Percentiles rank a stretch among this genome's conserved stretches.
Evolutionary conservation across 208 protist species (phyloP).

Genomic region (Crithidia brevicula): DNA sequence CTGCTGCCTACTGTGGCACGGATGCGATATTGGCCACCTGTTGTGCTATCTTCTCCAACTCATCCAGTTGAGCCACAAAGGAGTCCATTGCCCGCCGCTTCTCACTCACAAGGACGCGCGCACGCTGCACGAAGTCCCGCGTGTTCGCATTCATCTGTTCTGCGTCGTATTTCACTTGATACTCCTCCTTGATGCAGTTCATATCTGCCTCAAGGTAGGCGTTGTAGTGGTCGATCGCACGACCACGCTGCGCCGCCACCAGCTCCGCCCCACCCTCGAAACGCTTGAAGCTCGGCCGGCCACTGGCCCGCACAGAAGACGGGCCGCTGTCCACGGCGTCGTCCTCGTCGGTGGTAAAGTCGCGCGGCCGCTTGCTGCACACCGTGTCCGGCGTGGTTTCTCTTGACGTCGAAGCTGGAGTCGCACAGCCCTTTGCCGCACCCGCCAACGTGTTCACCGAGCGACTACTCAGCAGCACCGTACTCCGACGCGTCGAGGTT

Average conservation of each 20-base stretch:
- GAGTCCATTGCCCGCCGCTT: constrained; percentile 46
- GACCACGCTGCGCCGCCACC: constrained; percentile 30
- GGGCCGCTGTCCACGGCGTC: neutral
- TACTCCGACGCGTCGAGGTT: constrained; percentile 23
- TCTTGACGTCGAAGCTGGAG: constrained; percentile 15
- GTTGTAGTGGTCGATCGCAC: constrained; percentile 45
- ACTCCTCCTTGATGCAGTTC: constrained; percentile 65
- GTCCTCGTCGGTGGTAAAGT: constrained; percentile 2
- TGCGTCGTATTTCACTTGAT: constrained; percentile 63
- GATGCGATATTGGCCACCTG: constrained; percentile 22
- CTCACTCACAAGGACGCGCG: constrained; percentile 25
- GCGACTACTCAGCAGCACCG: constrained; percentile 24
- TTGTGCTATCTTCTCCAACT: constrained; percentile 35
- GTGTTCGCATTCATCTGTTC: constrained; percentile 40
- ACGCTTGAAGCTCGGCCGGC: constrained; percentile 20
- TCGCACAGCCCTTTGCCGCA: neutral
- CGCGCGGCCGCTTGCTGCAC: constrained; percentile 27
- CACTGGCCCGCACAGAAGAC: constrained; percentile 8
- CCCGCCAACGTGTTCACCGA: constrained; percentile 23
- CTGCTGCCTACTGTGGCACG: constrained; percentile 21
- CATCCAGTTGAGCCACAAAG: constrained; percentile 39
- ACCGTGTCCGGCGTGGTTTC: constrained; percentile 31
- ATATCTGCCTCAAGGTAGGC: constrained; percentile 57
- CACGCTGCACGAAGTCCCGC: constrained; percentile 41
- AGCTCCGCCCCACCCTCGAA: constrained; percentile 31